Conservation (phyloP, 2,329 filamentous ascomycete species). For the Aspergillus sp. region DNA sequence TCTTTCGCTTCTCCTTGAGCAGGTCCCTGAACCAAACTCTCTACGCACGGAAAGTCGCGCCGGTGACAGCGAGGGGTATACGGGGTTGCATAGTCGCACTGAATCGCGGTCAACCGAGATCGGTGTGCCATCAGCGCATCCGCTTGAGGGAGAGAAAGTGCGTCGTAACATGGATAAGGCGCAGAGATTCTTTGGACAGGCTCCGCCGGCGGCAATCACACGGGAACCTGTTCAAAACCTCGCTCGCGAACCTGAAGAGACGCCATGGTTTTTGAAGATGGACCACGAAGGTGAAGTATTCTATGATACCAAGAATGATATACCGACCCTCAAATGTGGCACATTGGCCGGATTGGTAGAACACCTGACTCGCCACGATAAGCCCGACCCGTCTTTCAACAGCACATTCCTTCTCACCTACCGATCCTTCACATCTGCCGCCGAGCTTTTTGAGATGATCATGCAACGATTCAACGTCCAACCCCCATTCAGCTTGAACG, state of each 20-base stretch:
- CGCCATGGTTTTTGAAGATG: constrained; percentile 78
- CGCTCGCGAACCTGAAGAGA: constrained; percentile 66
- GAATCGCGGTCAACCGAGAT: constrained; percentile 47
- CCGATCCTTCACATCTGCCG: constrained; percentile 85
- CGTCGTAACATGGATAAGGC: constrained; percentile 49
- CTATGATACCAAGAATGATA: constrained; percentile 79
- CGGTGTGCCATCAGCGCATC: constrained; percentile 43
- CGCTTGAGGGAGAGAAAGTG: constrained; percentile 40
- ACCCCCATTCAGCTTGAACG: constrained; percentile 76
- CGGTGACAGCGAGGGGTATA: constrained; percentile 27
- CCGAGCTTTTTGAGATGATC: constrained; percentile 88
- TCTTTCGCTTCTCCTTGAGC: constrained; percentile 80
- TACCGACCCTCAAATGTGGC: constrained; percentile 79
- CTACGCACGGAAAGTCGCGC: constrained; percentile 41
- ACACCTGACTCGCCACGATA: constrained; percentile 93
- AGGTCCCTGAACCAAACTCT: constrained; percentile 60
- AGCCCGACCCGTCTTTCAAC: constrained; percentile 92
- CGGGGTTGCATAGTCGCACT: constrained; percentile 27
- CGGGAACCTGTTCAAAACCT: constrained; percentile 42
- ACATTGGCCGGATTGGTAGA: constrained; percentile 87
- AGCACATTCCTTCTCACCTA: constrained; percentile 98
- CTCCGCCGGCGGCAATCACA: constrained; percentile 41
- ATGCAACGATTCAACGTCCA: constrained; percentile 91
- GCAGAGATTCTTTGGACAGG: constrained; percentile 49
- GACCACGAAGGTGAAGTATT: constrained; percentile 87